Conservation (phyloP, 1,284 basidiomycete species). For the Rhodotorula sp. region DNA sequence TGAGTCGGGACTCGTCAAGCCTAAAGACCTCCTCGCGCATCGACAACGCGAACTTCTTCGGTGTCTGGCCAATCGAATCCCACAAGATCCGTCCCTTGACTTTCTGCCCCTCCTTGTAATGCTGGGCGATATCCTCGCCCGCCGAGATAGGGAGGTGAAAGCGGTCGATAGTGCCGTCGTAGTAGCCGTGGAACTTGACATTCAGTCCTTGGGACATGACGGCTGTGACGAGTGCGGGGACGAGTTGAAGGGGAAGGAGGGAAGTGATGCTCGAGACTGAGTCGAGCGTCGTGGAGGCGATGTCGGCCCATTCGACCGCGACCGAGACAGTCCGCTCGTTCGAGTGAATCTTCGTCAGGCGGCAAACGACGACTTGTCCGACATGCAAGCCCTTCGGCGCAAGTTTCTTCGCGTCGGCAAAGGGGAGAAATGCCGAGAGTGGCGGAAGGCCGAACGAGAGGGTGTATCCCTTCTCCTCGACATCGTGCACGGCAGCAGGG, state of each 20-base stretch:
- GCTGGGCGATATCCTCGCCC: constrained; percentile 48
- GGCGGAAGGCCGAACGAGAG: constrained; percentile 73
- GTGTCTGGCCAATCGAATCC: constrained; percentile 63
- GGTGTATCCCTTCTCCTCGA: constrained; percentile 84
- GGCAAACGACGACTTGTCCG: constrained; percentile 47
- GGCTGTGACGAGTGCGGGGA: constrained; percentile 80
- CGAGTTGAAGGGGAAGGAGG: constrained; percentile 79
- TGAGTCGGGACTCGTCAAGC: constrained; percentile 8
- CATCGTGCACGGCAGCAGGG: constrained; percentile 72
- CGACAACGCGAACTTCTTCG: constrained; percentile 71
- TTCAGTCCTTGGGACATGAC: constrained; percentile 77
- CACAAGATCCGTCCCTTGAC: constrained; percentile 86
- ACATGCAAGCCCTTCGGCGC: constrained; percentile 42
- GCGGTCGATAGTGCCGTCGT: constrained; percentile 84
- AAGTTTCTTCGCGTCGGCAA: constrained; percentile 38
- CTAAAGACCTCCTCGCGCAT: constrained; percentile 68
- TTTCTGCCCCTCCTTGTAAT: constrained; percentile 78
- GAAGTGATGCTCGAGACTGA: constrained; percentile 77
- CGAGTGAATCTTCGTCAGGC: constrained; percentile 46
- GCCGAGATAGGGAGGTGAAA: constrained; percentile 61
- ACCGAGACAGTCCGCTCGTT: constrained; percentile 48
- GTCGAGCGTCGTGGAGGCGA: constrained; percentile 52
- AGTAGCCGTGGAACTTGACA: constrained; percentile 88
- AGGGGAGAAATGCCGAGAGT: constrained; percentile 40
- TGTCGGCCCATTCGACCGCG: constrained; percentile 43